Base-by-base conservation (phyloP, 2,329 filamentous ascomycete genomes). In the Colletotrichum melonis region DNA sequence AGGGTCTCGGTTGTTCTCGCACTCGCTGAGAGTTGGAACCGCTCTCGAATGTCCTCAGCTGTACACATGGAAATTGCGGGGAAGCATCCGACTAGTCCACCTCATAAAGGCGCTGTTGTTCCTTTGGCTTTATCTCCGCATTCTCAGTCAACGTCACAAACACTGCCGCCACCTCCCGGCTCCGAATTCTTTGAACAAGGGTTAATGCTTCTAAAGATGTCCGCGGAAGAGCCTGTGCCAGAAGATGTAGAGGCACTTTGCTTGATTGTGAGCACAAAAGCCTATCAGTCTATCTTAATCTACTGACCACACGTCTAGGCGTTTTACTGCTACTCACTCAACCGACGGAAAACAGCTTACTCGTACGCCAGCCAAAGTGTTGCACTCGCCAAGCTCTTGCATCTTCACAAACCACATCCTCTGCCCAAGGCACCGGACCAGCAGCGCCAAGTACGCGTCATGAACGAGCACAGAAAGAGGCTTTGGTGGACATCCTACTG, bases 1-100 rank as follows among this genome's bases (percentile, higher is more conserved):
- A 58, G 73, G 9, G 73, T 74, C 1, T 77, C 75, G 7, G 64
- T 76, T 1, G 69, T 77, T 11, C 52, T 77, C n/a, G 75, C 76
- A 1, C 54, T 77, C 9, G 76, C 70, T 7, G 75, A 76, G 59
- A 67, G 72, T 14, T 76, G 73, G 66, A 73, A 72, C 52, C 49
- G 63, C 12, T 70, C 74, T 2, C 62, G 63, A 4, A 64, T 67
- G 32, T 49, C 38, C 1, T 54, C 49, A 11, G 52, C 54, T 6
- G 57, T 49, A 7, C 42, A 49, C 42, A 49, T 49, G 42, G 42
- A 49, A 9, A n/a, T 22, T 5, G 42, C 42, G 0, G 42, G 19
- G 7, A 49, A 49, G 19, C 42, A 49, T 49, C 42, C 42, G 42
- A 19, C 42, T 8, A 49, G 42, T 49, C 42, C 19, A 49, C 19